Percentiles rank a stretch among this genome's conserved stretches.
Conservation (phyloP, 257 asterid species). For the Anisodus acutangulus region DNA sequence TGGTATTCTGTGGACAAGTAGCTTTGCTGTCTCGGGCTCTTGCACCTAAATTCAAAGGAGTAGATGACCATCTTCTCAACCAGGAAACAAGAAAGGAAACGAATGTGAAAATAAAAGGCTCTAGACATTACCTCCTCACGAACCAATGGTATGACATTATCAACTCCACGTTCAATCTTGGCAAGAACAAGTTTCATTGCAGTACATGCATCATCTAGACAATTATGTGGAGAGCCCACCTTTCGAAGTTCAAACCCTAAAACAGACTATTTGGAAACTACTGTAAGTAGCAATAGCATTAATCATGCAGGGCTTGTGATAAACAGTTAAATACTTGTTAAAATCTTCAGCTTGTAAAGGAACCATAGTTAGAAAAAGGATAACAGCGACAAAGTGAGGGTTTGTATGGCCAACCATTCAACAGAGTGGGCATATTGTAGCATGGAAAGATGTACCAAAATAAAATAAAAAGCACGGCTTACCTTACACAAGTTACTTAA, state of each 20-base stretch:
- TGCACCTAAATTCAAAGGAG: conserved; percentile 50
- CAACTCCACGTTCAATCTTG: conserved; percentile 65
- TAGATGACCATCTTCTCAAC: conserved; percentile 13
- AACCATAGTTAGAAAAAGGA: not conserved
- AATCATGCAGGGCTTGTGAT: not conserved
- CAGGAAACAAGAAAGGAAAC: conserved; percentile 7
- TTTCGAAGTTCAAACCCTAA: conserved; percentile 77
- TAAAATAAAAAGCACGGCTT: not conserved
- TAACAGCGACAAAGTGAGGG: conserved; percentile 5
- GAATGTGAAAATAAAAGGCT: not conserved
- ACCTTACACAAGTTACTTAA: conserved; percentile 52
- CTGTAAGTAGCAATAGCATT: not conserved
- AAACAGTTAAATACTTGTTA: not conserved
- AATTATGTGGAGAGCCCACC: conserved; percentile 67
- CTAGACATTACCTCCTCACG: conserved; percentile 56
- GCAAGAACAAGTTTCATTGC: conserved; percentile 90
- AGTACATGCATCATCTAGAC: conserved; percentile 89
- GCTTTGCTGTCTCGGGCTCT: conserved; percentile 50
- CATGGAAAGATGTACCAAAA: not conserved
- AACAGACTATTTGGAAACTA: conserved; percentile 50
- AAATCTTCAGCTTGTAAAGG: not conserved
- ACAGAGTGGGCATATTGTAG: not conserved
- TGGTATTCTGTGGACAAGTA: conserved; percentile 89
- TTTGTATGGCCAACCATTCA: conserved; percentile 2
- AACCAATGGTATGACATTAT: conserved; percentile 41